phyloP scores from a whole-genome alignment of 768 basidiomycete genomes.

The Serendipita indica region DNA sequence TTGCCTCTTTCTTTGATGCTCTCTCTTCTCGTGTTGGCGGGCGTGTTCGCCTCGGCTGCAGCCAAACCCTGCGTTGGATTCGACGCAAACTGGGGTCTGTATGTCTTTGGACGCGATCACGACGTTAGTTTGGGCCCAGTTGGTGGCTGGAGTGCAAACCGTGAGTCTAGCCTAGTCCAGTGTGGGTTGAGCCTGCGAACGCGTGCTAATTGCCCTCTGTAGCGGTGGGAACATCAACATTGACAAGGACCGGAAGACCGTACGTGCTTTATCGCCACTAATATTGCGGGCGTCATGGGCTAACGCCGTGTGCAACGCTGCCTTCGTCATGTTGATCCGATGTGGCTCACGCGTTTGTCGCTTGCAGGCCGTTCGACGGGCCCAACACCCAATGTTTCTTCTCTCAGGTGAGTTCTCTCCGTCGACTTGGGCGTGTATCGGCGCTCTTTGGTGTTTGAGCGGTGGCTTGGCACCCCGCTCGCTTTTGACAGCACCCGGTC shows the following conservation, averaged over 20 bases:
- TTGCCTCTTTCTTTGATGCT: too few species aligned
- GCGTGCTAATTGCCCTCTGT: neutral
- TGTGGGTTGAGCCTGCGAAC: neutral
- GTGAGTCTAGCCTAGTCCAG: slow-evolving; percentile 20
- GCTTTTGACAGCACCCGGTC: neutral
- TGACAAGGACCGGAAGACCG: slow-evolving; percentile 61
- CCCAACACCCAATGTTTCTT: slow-evolving; percentile 24
- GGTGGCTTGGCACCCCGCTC: neutral
- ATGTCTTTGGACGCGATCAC: slow-evolving; percentile 72
- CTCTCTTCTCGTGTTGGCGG: too few species aligned
- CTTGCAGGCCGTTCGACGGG: slow-evolving; percentile 24
- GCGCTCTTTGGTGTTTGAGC: slow-evolving; percentile 9
- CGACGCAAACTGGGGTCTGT: slow-evolving; percentile 67
- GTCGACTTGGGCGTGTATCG: neutral
- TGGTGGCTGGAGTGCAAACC: slow-evolving; percentile 44
- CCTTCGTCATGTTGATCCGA: neutral
- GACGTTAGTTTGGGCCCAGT: slow-evolving; percentile 71
- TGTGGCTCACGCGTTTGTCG: too few species aligned
- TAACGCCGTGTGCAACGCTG: too few species aligned
- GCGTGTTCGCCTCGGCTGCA: neutral
- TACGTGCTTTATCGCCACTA: slow-evolving; percentile 28
- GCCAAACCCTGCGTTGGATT: slow-evolving; percentile 56
- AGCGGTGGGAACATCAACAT: slow-evolving; percentile 26
- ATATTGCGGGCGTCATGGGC: neutral
- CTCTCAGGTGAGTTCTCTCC: slow-evolving; percentile 14